phyloP scores from a whole-genome alignment of 129 eudicot species.

The carrot (Daucus carota) region DH1_v3.0 NC_030385.2:5501501-5502000 shows the following conservation, averaged over 20 bases:
- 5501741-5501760: not conserved
- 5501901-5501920: not conserved
- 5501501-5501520: too few relatives aligned
- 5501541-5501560: too few relatives aligned
- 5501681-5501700: not conserved
- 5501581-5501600: too few relatives aligned
- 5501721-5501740: not conserved
- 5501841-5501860: not conserved
- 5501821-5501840: not conserved
- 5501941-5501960: not conserved
- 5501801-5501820: not conserved
- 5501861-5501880: not conserved
- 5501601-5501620: too few relatives aligned
- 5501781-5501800: not conserved
- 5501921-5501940: not conserved
- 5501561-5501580: too few relatives aligned
- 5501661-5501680: not conserved
- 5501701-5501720: not conserved
- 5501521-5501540: too few relatives aligned
- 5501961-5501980: not conserved
- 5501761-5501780: not conserved
- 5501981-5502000: not conserved
- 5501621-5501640: too few relatives aligned
- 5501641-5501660: too few relatives aligned
- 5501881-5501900: not conserved